Evolutionary conservation across 352 stramenopile species (phyloP).

Genomic region (Phytophthora cryptogea): DNA sequence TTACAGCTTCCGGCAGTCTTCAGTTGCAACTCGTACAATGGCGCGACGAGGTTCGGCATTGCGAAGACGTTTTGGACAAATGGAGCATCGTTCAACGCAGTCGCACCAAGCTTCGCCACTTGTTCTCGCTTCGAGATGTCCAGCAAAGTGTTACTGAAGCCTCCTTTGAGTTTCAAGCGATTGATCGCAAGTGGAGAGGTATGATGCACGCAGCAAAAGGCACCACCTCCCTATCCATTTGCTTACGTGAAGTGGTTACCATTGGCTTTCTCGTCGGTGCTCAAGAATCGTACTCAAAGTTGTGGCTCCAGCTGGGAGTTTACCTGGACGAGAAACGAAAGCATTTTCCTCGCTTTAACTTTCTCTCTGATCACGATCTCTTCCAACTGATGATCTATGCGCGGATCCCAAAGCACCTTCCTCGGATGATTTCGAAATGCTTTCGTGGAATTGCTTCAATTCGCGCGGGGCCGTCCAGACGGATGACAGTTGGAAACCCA

Average conservation of each 20-base stretch:
- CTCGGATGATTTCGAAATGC: slow-evolving; percentile 54
- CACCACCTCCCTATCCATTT: slow-evolving; percentile 52
- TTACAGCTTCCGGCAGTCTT: slow-evolving; percentile 41
- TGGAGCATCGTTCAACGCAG: slow-evolving; percentile 60
- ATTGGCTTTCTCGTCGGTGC: slow-evolving; percentile 49
- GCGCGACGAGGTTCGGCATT: slow-evolving; percentile 65
- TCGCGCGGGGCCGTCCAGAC: slow-evolving; percentile 18
- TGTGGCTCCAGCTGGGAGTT: slow-evolving; percentile 56
- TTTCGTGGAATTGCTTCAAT: slow-evolving; percentile 50
- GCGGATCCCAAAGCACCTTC: slow-evolving; percentile 36
- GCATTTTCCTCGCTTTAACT: slow-evolving; percentile 63
- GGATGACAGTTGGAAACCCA: slow-evolving; percentile 3
- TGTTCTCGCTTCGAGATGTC: slow-evolving; percentile 60
- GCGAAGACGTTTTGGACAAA: slow-evolving; percentile 60
- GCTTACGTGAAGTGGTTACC: slow-evolving; percentile 65
- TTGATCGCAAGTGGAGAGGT: slow-evolving; percentile 71
- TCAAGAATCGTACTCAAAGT: slow-evolving; percentile 48
- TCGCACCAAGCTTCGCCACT: slow-evolving; percentile 47
- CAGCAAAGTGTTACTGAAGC: slow-evolving; percentile 61
- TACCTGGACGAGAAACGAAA: slow-evolving; percentile 69
- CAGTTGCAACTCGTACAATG: slow-evolving; percentile 50
- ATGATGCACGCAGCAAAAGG: slow-evolving; percentile 67
- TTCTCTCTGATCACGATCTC: slow-evolving; percentile 66
- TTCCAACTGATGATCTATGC: slow-evolving; percentile 59
- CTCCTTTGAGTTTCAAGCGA: slow-evolving; percentile 59